Evolutionary conservation across 345 rosid species (phyloP).

Genomic region (Brassica carinata): DNA sequence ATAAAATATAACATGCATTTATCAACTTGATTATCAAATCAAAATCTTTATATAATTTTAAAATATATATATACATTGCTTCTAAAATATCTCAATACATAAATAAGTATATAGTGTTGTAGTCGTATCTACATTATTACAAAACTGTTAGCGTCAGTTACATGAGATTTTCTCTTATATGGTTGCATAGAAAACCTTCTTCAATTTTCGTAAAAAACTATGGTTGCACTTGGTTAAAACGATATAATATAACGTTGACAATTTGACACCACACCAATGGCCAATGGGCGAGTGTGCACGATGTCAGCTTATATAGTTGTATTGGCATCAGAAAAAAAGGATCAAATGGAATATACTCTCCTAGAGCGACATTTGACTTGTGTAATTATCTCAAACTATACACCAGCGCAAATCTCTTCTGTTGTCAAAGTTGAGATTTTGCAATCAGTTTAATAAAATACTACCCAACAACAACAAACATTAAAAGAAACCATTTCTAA

Average conservation of each 20-base stretch:
- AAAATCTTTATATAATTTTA: not conserved
- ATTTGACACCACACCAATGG: not conserved
- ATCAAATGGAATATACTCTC: conserved; percentile 32
- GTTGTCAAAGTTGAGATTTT: conserved; percentile 19
- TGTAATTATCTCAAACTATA: not conserved
- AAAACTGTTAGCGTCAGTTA: too few species aligned
- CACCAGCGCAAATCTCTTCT: not conserved
- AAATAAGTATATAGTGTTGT: too few species aligned
- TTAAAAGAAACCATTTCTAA: not conserved
- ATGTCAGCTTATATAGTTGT: conserved; percentile 13
- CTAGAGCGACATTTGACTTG: conserved; percentile 24
- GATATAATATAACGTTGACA: not conserved
- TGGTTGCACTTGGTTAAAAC: too few species aligned
- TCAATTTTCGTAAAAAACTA: too few species aligned
- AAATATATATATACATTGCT: too few species aligned
- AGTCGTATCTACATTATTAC: too few species aligned
- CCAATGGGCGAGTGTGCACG: conserved; percentile 17
- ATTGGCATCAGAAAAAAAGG: conserved; percentile 12
- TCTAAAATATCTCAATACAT: too few species aligned
- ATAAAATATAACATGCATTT: too few species aligned
- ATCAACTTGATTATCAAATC: not conserved
- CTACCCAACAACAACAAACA: conserved; percentile 1
- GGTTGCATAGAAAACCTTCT: too few species aligned
- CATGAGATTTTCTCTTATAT: too few species aligned
- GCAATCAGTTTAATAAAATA: not conserved